Evolutionary conservation across 2,329 filamentous ascomycete genomes (phyloP), one percentile per base, ranked within the genome.

Genomic region (Ophiostoma piceae): DNA sequence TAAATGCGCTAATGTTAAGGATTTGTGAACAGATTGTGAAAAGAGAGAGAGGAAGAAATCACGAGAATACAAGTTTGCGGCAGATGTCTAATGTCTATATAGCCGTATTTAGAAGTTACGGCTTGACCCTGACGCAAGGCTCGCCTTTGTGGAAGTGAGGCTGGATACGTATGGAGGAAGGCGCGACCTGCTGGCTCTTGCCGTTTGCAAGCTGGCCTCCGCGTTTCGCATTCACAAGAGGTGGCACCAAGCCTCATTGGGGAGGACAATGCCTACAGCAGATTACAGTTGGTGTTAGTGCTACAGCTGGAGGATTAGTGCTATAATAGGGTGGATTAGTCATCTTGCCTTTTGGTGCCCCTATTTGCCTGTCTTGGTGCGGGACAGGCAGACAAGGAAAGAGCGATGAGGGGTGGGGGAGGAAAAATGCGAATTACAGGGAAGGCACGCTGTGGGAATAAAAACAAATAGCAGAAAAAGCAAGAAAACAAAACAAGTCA

Each of bases 151-250:
- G 11, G 35, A 64, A 5, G 29, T 37, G 19, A n/a, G 8, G 12
- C 32, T 35, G 35, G 39, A 11, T 29, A 35, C n/a, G n/a, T 39
- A 2, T n/a, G 29, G 29, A 65, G 62, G 35, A 65, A 65, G 62
- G 62, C 35, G 62, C 57, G 57, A 14, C 4, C 8, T 62, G 57
- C 26, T 57, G n/a, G n/a, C 22, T 26, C 51, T 57, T 62, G 57
- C 62, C 62, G 62, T 39, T 39, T 39, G 62, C 62, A 65, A 65
- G 35, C 62, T 65, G 62, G 62, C 62, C 62, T 65, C 35, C 35
- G 35, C 62, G 35, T 65, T 65, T 65, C 35, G 62, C 62, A 65
- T 41, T 65, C 35, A 65, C 35, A 39, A 9, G 35, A 39, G 32
- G 62, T 35, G 19, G 32, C 62, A 39, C 62, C 35, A 65, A 22